These are phyloP conservation scores for Neonectria hederae DNA, from an alignment of 2,329 filamentous ascomycete genomes.

Conservation along the genomic window DNA sequence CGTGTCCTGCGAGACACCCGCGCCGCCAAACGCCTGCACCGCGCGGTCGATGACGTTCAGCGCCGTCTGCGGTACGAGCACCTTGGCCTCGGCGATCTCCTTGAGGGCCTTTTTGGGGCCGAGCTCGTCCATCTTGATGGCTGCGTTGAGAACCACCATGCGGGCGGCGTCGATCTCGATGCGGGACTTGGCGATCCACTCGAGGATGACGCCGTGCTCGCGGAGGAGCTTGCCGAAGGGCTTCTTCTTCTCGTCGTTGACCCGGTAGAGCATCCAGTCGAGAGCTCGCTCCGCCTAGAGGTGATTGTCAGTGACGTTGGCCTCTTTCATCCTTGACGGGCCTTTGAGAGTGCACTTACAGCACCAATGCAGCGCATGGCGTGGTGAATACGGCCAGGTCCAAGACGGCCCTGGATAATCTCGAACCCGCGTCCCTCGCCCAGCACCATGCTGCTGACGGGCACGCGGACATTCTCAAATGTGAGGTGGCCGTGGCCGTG, in stretches of 20 bases:
- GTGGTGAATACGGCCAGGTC: slow-evolving; percentile 96
- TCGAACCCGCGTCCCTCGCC: slow-evolving; percentile 96
- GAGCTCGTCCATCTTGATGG: slow-evolving; percentile 90
- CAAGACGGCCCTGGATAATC: slow-evolving; percentile 96
- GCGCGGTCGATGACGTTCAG: slow-evolving; percentile 93
- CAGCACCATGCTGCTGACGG: slow-evolving; percentile 83
- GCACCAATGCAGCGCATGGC: slow-evolving; percentile 95
- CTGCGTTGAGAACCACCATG: slow-evolving; percentile 90
- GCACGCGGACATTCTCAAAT: slow-evolving; percentile 91
- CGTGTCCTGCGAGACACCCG: slow-evolving; percentile 93
- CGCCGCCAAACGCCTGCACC: slow-evolving; percentile 90
- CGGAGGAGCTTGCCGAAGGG: slow-evolving; percentile 89
- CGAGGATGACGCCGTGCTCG: slow-evolving; percentile 92
- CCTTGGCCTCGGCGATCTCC: slow-evolving; percentile 96
- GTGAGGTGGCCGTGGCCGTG: slow-evolving; percentile 95
- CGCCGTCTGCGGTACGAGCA: slow-evolving; percentile 84
- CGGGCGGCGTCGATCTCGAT: slow-evolving; percentile 95
- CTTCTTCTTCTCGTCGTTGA: slow-evolving; percentile 91
- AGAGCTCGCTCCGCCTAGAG: slow-evolving; percentile 81
- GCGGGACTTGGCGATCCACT: slow-evolving; percentile 91
- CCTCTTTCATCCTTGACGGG: neutral
- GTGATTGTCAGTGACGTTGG: slow-evolving; percentile 15
- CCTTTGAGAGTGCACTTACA: slow-evolving; percentile 52
- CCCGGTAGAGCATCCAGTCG: slow-evolving; percentile 92
- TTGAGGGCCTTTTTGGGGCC: slow-evolving; percentile 90